phyloP scores from a whole-genome alignment of 176 grass and related monocot genomes.

The Raddia guianensis region DNA sequence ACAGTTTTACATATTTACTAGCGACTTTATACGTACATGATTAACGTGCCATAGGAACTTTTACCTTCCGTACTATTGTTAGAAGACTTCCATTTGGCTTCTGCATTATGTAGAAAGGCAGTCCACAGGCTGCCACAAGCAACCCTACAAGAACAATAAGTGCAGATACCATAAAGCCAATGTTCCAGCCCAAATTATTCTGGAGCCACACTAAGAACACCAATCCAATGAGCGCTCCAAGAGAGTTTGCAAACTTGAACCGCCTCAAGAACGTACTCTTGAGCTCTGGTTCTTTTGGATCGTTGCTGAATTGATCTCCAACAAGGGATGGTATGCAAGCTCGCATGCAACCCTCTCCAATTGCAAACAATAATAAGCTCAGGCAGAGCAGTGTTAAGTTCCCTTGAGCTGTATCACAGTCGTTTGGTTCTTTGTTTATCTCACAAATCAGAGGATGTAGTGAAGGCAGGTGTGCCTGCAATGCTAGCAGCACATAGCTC shows the following conservation, averaged over 20 bases:
- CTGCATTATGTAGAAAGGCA: conserved; percentile 40
- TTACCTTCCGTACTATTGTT: conserved; percentile 43
- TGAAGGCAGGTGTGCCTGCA: conserved; percentile 53
- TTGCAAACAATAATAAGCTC: conserved; percentile 41
- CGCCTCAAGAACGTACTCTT: conserved; percentile 33
- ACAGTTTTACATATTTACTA: not conserved
- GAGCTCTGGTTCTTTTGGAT: conserved; percentile 24
- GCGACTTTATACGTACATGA: not conserved
- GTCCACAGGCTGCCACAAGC: conserved; percentile 45
- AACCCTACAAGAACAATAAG: conserved; percentile 41
- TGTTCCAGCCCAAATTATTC: conserved; percentile 50
- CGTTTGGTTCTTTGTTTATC: conserved; percentile 50
- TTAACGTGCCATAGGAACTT: not conserved
- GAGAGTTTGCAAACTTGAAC: conserved; percentile 39
- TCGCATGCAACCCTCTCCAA: conserved; percentile 50
- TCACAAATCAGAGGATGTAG: conserved; percentile 54
- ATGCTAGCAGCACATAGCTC: conserved; percentile 60
- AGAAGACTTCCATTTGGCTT: conserved; percentile 41
- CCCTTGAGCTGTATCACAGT: conserved; percentile 32
- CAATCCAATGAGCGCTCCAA: conserved; percentile 47
- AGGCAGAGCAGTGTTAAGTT: conserved; percentile 36
- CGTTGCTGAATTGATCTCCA: conserved; percentile 44
- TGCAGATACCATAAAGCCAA: conserved; percentile 48
- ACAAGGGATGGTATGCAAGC: conserved; percentile 45
- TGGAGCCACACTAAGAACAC: conserved; percentile 52